A percentile compares a stretch with the other conserved stretches of the same genome.
Evolutionary conservation across 352 stramenopile species (phyloP).

Genomic region (Phytophthora melonis): DNA sequence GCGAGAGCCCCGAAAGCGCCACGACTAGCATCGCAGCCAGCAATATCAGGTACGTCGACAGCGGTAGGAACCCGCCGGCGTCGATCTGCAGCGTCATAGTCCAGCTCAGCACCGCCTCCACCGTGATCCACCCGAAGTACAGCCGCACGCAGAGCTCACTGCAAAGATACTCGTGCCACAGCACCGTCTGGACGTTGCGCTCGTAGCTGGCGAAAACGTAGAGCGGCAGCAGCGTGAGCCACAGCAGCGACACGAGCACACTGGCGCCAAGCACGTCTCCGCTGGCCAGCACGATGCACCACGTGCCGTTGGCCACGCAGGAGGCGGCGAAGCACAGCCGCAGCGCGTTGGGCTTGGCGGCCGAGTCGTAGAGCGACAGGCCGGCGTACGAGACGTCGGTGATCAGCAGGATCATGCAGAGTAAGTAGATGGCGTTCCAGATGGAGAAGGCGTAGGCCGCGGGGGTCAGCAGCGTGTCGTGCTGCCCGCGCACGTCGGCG

Average conservation of each 20-base stretch:
- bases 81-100: conserved; percentile 57
- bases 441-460: conserved; percentile 68
- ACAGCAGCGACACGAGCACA: conserved; percentile 64
- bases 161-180: conserved; percentile 65
- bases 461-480: conserved; percentile 66
- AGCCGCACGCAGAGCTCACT: conserved; percentile 71
- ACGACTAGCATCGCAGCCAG: conserved; percentile 55
- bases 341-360: conserved; percentile 53
- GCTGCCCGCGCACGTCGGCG: conserved; percentile 32
- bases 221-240: conserved; percentile 65
- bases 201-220: conserved; percentile 75
- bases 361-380: conserved; percentile 58
- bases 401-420: conserved; percentile 62
- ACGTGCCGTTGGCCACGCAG: conserved; percentile 58
- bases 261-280: conserved; percentile 49
- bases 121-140: conserved; percentile 75
- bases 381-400: conserved; percentile 61
- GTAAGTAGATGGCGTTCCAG: conserved; percentile 75
- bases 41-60: conserved; percentile 55
- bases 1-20: conserved; percentile 53
- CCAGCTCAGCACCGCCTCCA: conserved; percentile 62
- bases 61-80: conserved; percentile 43
- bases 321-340: conserved; percentile 64
- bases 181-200: conserved; percentile 49
- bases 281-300: conserved; percentile 62